Conservation (phyloP, 2,329 filamentous ascomycete species). For the Davidsoniella australis region DNA sequence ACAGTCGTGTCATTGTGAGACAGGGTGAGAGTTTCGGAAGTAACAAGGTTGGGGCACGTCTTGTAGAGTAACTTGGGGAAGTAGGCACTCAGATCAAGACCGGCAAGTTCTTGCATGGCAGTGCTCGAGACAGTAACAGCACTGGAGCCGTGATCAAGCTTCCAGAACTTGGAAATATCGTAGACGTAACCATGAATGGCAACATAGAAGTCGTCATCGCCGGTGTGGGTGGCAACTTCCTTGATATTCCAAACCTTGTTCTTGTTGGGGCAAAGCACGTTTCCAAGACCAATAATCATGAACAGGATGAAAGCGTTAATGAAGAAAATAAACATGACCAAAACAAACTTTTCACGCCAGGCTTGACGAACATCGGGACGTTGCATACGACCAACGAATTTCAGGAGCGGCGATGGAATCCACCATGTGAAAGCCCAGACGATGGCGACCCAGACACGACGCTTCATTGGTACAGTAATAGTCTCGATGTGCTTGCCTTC, state of each 20-base stretch:
- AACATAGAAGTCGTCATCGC: conserved; percentile 67
- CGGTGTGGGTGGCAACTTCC: conserved; percentile 55
- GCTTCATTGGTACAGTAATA: conserved; percentile 40
- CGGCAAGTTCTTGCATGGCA: conserved; percentile 63
- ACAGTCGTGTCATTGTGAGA: conserved; percentile 42
- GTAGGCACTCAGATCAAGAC: conserved; percentile 65
- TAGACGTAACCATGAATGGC: conserved; percentile 80
- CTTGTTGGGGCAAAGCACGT: conserved; percentile 72
- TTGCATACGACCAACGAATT: conserved; percentile 84
- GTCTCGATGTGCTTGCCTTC: conserved; percentile 62
- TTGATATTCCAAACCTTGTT: conserved; percentile 70
- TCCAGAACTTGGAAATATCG: conserved; percentile 82
- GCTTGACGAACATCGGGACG: conserved; percentile 91
- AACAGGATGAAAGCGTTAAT: conserved; percentile 74
- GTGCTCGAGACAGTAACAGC: conserved; percentile 39
- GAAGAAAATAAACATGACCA: conserved; percentile 64
- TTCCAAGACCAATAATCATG: conserved; percentile 79
- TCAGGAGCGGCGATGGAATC: conserved; percentile 75
- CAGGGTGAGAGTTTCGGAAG: conserved; percentile 37
- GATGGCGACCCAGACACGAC: conserved; percentile 63
- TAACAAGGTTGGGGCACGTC: conserved; percentile 59
- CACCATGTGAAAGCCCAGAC: conserved; percentile 85
- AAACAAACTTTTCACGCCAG: conserved; percentile 85
- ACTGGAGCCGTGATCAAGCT: conserved; percentile 63
- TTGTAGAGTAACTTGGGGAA: conserved; percentile 62